A percentile compares a stretch with the other conserved stretches of the same genome.
Evolutionary conservation across 441 rosid species (phyloP).

Genomic region (Lepidium campestre): DNA sequence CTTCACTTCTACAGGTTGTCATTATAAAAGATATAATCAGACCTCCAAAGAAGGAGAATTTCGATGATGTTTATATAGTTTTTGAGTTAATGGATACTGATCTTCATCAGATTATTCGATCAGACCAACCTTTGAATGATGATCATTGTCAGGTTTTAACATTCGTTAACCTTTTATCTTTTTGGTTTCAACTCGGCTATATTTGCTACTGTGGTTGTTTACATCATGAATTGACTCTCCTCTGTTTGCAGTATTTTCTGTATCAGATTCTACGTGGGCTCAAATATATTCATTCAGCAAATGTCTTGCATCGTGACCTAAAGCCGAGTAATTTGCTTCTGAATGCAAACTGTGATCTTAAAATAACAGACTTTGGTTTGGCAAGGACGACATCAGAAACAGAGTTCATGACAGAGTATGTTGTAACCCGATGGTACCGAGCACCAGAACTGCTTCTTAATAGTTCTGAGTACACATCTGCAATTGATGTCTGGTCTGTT

Average conservation of each 20-base stretch:
- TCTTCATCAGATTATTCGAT: constrained; percentile 66
- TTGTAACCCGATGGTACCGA: constrained; percentile 44
- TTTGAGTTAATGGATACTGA: constrained; percentile 70
- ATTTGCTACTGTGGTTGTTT: background rate
- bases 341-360: constrained; percentile 63
- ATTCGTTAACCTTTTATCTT: background rate
- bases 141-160: constrained; percentile 64
- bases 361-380: constrained; percentile 67
- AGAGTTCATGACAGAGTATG: constrained; percentile 73
- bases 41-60: constrained; percentile 61
- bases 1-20: constrained; percentile 37
- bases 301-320: constrained; percentile 68
- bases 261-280: constrained; percentile 73
- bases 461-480: constrained; percentile 38
- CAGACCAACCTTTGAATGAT: constrained; percentile 46
- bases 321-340: constrained; percentile 71
- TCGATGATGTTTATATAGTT: constrained; percentile 64
- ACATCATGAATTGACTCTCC: background rate
- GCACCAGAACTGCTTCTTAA: constrained; percentile 45
- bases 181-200: background rate
- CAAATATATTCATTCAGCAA: constrained; percentile 64
- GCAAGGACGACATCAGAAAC: constrained; percentile 75
- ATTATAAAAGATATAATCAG: constrained; percentile 60
- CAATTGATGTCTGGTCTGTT: constrained; percentile 66
- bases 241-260: constrained; percentile 47